Evolutionary conservation across 2,329 filamentous ascomycete genomes (phyloP).

Genomic region (Fusarium pseudonygamai): DNA sequence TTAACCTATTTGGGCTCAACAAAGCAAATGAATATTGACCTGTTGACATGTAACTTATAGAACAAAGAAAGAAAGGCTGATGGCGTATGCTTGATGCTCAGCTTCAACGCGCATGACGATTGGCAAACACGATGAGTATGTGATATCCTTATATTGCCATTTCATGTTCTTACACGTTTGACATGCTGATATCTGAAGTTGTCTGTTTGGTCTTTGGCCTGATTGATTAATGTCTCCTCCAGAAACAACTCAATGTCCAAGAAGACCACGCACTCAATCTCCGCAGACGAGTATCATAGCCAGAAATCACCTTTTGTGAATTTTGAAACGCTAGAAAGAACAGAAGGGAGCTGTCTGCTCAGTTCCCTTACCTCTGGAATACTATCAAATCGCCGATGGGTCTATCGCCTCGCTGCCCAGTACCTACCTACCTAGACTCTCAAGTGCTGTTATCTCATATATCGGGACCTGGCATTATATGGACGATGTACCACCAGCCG

Average conservation of each 20-base stretch:
- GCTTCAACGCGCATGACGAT: too few relatives aligned
- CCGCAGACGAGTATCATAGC: background rate
- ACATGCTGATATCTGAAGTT: background rate
- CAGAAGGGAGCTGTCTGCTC: rapidly evolving
- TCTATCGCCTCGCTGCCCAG: rapidly evolving
- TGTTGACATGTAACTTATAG: rapidly evolving
- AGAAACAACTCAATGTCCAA: background rate
- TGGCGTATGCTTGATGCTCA: background rate
- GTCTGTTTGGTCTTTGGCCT: background rate
- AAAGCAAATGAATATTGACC: background rate
- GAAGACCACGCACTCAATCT: background rate
- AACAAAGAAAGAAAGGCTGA: background rate
- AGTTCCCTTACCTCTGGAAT: rapidly evolving
- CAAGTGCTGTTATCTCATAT: background rate
- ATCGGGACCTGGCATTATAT: background rate
- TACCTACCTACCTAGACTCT: too few relatives aligned
- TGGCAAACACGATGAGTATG: background rate
- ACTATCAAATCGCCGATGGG: rapidly evolving
- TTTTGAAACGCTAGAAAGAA: rapidly evolving
- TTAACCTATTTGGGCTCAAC: rapidly evolving
- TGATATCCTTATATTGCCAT: rapidly evolving
- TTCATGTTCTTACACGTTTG: background rate
- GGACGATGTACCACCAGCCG: background rate
- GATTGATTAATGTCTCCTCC: background rate
- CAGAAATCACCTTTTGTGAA: too few relatives aligned